Base-by-base conservation (phyloP, 2,329 filamentous ascomycete genomes). In the Elsinoe batatas region DNA sequence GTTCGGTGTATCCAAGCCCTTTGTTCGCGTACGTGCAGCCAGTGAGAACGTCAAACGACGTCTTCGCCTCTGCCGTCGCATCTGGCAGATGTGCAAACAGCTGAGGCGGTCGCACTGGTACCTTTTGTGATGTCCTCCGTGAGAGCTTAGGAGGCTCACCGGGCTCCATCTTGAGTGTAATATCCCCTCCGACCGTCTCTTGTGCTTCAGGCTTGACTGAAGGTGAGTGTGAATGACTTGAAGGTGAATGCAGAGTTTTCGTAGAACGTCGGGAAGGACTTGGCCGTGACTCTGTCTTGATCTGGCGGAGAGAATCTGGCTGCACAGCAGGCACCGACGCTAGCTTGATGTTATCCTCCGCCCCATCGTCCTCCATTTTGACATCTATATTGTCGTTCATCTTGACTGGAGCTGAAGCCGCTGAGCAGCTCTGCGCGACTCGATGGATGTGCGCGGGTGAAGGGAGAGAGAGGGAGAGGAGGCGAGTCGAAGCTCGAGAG, bases 11-110 rank as follows among this genome's bases (percentile, higher is more conserved):
- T 53, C 93, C 93, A 73, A 97, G 83, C 62, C 87, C 82, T 70
- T 94, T 96, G 61, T 90, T 89, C 54, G 88, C 89, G 71, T 98
- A 98, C 33, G 87, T 85, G 70, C 91, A 97, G 63, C 88, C 82
- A 53, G 84, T 75, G 60, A 98, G 90, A 53, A 91, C 76, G 62
- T 88, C 81, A 64, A 98, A 98, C 12, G 82, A 81, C 22, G 77
- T 74, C 62, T 80, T 84, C 3, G 93, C 87, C 63, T 93, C 87
- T 35, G 76, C 72, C 2, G 89, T 95, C 61, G 82, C 83, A 70
- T 96, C 85, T 37, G 87, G 84, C 30, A 91, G 74, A 69, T 95
- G 78, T 64, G 78, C 71, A 69, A 87, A 95, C 10, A 95, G 74
- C 54, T 76, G 76, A 53, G 83, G 78, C 57, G 83, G 77, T 56